Percentiles rank a stretch among this genome's conserved stretches.
These are phyloP conservation scores for Phaeoacremonium minimum DNA, from an alignment of 2,329 filamentous ascomycete genomes.

Conservation along the genomic window DNA sequence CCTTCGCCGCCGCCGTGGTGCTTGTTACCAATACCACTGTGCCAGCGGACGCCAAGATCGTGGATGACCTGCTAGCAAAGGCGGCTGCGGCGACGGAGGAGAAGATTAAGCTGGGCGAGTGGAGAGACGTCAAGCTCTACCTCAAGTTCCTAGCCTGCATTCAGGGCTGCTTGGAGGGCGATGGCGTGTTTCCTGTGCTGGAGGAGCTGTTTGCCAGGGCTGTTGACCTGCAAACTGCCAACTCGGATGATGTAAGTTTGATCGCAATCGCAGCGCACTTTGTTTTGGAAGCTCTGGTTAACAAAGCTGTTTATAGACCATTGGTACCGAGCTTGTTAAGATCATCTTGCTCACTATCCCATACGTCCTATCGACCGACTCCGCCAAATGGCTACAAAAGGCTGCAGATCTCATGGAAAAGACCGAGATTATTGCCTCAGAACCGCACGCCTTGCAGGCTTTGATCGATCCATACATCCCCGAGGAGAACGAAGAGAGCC, in stretches of 20 bases:
- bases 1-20: constrained; percentile 82
- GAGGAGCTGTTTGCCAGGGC: constrained; percentile 88
- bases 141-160: constrained; percentile 87
- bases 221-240: constrained; percentile 89
- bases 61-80: constrained; percentile 64
- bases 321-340: constrained; percentile 86
- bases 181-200: constrained; percentile 79
- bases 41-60: constrained; percentile 57
- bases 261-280: not conserved
- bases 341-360: constrained; percentile 93
- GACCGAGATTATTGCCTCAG: constrained; percentile 89
- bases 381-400: constrained; percentile 65
- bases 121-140: constrained; percentile 87
- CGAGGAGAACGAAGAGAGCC: constrained; percentile 57
- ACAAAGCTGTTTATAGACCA: constrained; percentile 38
- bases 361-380: constrained; percentile 75
- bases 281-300: not conserved
- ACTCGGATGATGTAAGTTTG: constrained; percentile 78
- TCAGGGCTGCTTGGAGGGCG: constrained; percentile 73
- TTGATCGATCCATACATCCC: constrained; percentile 81
- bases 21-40: constrained; percentile 72
- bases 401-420: constrained; percentile 81
- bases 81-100: constrained; percentile 59
- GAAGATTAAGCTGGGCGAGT: constrained; percentile 68
- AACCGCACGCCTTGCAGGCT: constrained; percentile 78